Conservation (phyloP, 768 basidiomycete species). For the Pisolithus microcarpus region DNA sequence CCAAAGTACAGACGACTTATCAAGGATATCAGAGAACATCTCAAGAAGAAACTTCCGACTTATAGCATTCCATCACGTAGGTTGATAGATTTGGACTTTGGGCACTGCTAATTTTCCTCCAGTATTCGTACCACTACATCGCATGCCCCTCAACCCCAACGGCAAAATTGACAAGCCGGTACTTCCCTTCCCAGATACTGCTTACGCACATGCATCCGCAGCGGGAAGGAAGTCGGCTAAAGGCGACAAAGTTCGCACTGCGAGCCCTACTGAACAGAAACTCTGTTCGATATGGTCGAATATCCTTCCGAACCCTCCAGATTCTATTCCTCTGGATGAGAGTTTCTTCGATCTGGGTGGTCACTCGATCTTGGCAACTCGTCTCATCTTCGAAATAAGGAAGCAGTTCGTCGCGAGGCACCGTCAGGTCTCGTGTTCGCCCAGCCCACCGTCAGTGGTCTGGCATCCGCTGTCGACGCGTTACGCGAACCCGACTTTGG, state of each 20-base stretch:
- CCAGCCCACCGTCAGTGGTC: slow-evolving; percentile 73
- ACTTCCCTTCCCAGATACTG: slow-evolving; percentile 97
- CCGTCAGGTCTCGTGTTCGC: slow-evolving; percentile 91
- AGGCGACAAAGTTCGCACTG: slow-evolving; percentile 29
- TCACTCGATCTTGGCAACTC: slow-evolving; percentile 96
- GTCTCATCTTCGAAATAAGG: slow-evolving; percentile 93
- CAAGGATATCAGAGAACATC: slow-evolving; percentile 87
- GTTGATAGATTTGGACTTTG: slow-evolving; percentile 23
- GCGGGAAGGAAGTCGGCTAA: slow-evolving; percentile 33
- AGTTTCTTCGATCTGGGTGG: slow-evolving; percentile 98
- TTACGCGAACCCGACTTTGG: slow-evolving; percentile 79
- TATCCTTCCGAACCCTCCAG: slow-evolving; percentile 73
- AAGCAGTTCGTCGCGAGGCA: slow-evolving; percentile 82
- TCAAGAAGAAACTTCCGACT: slow-evolving; percentile 93
- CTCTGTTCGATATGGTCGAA: slow-evolving; percentile 80
- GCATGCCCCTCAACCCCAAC: slow-evolving; percentile 98
- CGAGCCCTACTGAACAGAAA: slow-evolving; percentile 67
- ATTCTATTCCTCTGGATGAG: slow-evolving; percentile 79
- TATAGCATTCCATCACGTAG: slow-evolving; percentile 88
- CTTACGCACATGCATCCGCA: slow-evolving; percentile 41
- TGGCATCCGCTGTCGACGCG: slow-evolving; percentile 68
- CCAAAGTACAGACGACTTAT: slow-evolving; percentile 81
- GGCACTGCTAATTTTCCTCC: slow-evolving; percentile 6
- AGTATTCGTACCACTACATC: slow-evolving; percentile 91
- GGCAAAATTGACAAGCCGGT: slow-evolving; percentile 99